Evolutionary conservation across 768 basidiomycete genomes (phyloP).

Genomic region (Fomitopsis serialis): DNA sequence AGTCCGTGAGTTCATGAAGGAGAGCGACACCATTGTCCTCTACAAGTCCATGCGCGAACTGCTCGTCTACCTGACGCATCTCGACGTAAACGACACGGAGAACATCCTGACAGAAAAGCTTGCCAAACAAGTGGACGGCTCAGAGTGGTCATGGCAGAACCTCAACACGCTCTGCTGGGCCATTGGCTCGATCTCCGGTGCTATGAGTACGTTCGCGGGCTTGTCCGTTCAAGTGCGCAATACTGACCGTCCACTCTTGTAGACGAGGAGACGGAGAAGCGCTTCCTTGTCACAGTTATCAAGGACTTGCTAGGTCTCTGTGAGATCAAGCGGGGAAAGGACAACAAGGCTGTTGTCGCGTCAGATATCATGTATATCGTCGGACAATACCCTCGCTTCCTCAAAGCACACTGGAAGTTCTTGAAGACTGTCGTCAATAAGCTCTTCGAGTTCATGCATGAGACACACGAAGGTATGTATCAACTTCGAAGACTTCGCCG

Average conservation of each 20-base stretch:
- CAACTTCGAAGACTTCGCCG: not conserved
- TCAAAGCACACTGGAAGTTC: slow-evolving; percentile 99
- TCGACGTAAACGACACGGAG: slow-evolving; percentile 95
- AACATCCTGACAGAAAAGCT: slow-evolving; percentile 97
- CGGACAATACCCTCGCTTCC: slow-evolving; percentile 97
- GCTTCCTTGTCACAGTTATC: slow-evolving; percentile 97
- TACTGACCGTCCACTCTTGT: not conserved
- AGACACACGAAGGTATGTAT: slow-evolving; percentile 87
- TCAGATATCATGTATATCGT: slow-evolving; percentile 99
- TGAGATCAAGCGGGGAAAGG: slow-evolving; percentile 98
- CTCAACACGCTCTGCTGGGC: slow-evolving; percentile 99
- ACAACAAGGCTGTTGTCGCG: slow-evolving; percentile 98
- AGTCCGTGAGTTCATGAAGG: slow-evolving; percentile 98
- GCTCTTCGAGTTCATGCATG: slow-evolving; percentile 99
- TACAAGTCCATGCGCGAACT: slow-evolving; percentile 99
- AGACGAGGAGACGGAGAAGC: slow-evolving; percentile 99
- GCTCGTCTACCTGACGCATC: slow-evolving; percentile 94
- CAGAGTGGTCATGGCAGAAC: slow-evolving; percentile 99
- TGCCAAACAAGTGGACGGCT: slow-evolving; percentile 93
- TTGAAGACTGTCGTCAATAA: slow-evolving; percentile 99
- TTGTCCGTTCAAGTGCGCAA: slow-evolving; percentile 1
- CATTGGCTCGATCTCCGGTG: slow-evolving; percentile 97
- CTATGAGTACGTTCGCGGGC: slow-evolving; percentile 79
- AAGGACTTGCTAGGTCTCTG: slow-evolving; percentile 96
- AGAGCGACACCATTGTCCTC: slow-evolving; percentile 94